Base-by-base conservation (phyloP, 331 rosid genomes). In the Cucumis variabilis region DNA sequence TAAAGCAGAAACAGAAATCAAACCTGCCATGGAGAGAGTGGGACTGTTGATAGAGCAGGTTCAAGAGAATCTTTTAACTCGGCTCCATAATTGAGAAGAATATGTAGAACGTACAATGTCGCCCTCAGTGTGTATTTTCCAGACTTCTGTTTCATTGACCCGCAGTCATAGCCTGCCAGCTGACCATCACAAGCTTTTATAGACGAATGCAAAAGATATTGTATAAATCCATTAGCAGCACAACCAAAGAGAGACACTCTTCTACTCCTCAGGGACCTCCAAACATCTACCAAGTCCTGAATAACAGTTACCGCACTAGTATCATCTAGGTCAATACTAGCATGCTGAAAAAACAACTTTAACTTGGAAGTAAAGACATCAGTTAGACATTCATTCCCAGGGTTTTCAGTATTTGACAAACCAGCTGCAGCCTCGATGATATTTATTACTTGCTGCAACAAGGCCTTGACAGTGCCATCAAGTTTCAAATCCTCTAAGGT, bases 11-110 rank as follows among this genome's bases (percentile, higher is more conserved):
- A 88, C 30, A 66, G 25, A 87, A 76, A 62, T 79, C 89, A 88
- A 82, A 96, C 99, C 99, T 96, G 98, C 99, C 98, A 96, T 75
- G 99, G 98, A 91, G 93, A 91, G 92, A 96, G 89, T 88, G 99
- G 97, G 91, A 95, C 96, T 27, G 85, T 86, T 20, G 82, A 90
- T 90, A 96, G 95, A 84, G 93, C 88, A 88, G 96, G 93, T 79
- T 91, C 96, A 83, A 96, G 93, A 55, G 93, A 90, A 87, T 95
- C 98, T 72, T 93, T 94, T 88, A 96, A 91, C 88, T 96, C 99
- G 83, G 91, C 97, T 70, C 99, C 99, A 92, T 94, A 96, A 90
- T 95, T 96, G 89, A 95, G 97, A 88, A 96, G 98, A 91, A 96
- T 94, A 89, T 96, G 98, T 88, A 96, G 89, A 88, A 96, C 92